phyloP scores from a whole-genome alignment of 1,284 basidiomycete species.

The Marasmius tenuissimus region DNA sequence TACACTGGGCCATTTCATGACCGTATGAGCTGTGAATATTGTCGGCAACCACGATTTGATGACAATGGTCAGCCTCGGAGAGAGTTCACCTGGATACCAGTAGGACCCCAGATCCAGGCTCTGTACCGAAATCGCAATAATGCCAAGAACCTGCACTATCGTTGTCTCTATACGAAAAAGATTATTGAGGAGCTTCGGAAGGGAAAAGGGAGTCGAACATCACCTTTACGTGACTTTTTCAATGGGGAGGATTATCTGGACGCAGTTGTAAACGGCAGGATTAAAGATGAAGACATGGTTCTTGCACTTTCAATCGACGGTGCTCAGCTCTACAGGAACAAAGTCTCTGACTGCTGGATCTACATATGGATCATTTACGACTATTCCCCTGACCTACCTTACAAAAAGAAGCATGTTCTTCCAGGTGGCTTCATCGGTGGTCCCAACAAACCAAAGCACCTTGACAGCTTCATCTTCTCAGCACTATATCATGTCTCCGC shows the following conservation, averaged over 20 bases:
- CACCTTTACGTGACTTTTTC: constrained; percentile 7
- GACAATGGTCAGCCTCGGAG: constrained; percentile 4
- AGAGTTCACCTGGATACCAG: constrained; percentile 18
- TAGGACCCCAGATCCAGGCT: constrained; percentile 24
- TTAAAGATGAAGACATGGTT: constrained; percentile 21
- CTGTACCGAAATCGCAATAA: constrained; percentile 13
- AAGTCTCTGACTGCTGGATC: constrained; percentile 30
- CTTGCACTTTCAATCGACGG: constrained; percentile 31
- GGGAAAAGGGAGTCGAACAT: constrained; percentile 14
- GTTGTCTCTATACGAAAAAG: background rate
- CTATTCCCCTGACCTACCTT: constrained; percentile 22
- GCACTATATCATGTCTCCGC: constrained; percentile 20
- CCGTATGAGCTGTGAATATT: constrained; percentile 21
- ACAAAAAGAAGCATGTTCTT: constrained; percentile 27
- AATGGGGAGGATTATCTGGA: constrained; percentile 20
- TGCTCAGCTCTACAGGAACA: constrained; percentile 29
- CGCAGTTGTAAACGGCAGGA: constrained; percentile 14
- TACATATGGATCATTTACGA: constrained; percentile 31
- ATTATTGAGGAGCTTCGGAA: constrained; percentile 9
- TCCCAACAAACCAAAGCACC: constrained; percentile 27
- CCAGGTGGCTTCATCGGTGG: constrained; percentile 27
- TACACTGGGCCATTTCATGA: constrained; percentile 24
- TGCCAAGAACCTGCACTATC: constrained; percentile 20
- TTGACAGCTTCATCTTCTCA: constrained; percentile 29
- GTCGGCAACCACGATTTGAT: constrained; percentile 23